A percentile compares a stretch with the other conserved stretches of the same genome.
Evolutionary conservation across 345 rosid genomes (phyloP).

Genomic region (Salix brachista): DNA sequence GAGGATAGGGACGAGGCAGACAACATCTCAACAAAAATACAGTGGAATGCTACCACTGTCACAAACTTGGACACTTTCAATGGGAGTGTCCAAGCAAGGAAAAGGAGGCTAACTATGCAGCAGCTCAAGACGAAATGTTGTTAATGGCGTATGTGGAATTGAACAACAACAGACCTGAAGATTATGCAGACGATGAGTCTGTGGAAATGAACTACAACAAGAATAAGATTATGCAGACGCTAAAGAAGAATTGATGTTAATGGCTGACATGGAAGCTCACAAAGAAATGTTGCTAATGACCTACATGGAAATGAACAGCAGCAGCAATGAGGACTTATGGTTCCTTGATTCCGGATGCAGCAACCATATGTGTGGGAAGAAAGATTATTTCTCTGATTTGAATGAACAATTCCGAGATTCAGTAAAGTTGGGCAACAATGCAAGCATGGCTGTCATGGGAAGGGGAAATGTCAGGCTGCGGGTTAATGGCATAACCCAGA

Average conservation of each 20-base stretch:
- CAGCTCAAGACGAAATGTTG: background rate
- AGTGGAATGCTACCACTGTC: background rate
- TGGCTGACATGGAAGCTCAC: no score
- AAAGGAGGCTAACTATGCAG: background rate
- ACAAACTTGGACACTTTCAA: background rate
- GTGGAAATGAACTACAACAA: no score
- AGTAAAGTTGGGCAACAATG: background rate
- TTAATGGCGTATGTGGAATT: background rate
- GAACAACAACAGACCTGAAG: background rate
- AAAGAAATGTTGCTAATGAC: no score
- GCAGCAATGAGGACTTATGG: background rate
- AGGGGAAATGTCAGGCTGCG: background rate
- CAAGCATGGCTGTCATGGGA: background rate
- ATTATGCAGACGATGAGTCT: no score
- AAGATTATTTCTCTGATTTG: background rate
- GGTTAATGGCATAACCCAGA: background rate
- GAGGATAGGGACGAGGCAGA: background rate
- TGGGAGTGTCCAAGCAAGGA: background rate
- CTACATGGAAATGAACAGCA: no score
- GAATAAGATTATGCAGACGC: no score
- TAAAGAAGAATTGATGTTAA: no score
- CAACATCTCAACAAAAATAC: background rate
- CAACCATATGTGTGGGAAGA: background rate
- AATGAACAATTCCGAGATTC: background rate
- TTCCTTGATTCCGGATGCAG: background rate